These are phyloP conservation scores for Sphagnum magellanicum DNA, from an alignment of 228 moss, liverwort and hornwort species.

Conservation along the genomic window DNA sequence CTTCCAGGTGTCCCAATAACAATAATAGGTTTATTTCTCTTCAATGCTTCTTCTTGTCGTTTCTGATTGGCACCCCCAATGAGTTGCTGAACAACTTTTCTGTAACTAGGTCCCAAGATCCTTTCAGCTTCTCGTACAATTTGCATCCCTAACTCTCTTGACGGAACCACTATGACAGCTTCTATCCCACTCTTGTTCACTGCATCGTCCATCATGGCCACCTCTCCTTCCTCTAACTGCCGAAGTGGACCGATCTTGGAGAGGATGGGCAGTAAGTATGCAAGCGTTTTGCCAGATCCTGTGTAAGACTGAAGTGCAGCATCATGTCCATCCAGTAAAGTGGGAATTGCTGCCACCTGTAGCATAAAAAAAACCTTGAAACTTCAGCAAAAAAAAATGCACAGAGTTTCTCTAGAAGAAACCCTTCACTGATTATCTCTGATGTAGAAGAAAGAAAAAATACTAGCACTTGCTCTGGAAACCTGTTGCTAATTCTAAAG, in stretches of 20 bases:
- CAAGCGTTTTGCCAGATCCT: constrained; percentile 93
- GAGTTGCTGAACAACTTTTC: constrained; percentile 82
- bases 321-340: constrained; percentile 81
- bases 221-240: constrained; percentile 28
- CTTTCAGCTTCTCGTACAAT: constrained; percentile 92
- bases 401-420: too few relatives aligned
- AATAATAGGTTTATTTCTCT: constrained; percentile 79
- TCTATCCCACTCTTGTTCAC: constrained; percentile 67
- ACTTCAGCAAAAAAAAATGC: too few relatives aligned
- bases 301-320: constrained; percentile 93
- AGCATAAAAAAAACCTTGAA: background rate
- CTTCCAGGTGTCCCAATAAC: constrained; percentile 93
- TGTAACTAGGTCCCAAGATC: constrained; percentile 67
- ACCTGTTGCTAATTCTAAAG: too few relatives aligned
- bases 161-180: constrained; percentile 88
- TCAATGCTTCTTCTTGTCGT: constrained; percentile 89
- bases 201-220: constrained; percentile 12
- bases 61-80: constrained; percentile 95
- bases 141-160: constrained; percentile 94
- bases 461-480: too few relatives aligned
- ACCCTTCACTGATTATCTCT: too few relatives aligned
- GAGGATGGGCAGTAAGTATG: constrained; percentile 80
- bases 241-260: constrained; percentile 76
- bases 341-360: constrained; percentile 92
- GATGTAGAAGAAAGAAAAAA: too few relatives aligned